phyloP scores from a whole-genome alignment of 495 filamentous ascomycete species.

The Polyplosphaeria fusca region DNA sequence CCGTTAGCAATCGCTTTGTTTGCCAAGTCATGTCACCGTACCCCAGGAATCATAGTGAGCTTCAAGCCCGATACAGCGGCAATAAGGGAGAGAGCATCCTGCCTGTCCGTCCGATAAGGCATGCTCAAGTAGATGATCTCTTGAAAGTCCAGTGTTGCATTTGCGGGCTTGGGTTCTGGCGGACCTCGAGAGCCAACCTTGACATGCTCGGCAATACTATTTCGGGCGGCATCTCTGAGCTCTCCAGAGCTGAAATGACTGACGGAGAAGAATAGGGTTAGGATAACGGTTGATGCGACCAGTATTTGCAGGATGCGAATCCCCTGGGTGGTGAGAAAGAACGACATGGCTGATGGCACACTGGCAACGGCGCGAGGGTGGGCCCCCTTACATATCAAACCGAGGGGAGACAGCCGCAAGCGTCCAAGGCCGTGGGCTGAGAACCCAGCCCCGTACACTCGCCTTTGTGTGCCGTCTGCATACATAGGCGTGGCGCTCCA shows the following conservation, averaged over 20 bases:
- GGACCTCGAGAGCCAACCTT: neutral
- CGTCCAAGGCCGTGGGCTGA: too few species aligned
- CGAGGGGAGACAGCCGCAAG: too few species aligned
- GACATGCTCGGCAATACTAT: slow-evolving; percentile 4
- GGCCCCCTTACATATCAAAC: too few species aligned
- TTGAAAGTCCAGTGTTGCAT: slow-evolving; percentile 28
- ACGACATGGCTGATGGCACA: slow-evolving; percentile 21
- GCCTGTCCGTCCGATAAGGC: slow-evolving; percentile 40
- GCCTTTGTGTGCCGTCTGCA: too few species aligned
- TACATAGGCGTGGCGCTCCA: too few species aligned
- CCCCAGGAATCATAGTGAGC: slow-evolving; percentile 42
- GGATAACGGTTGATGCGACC: slow-evolving; percentile 14
- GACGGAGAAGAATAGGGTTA: slow-evolving; percentile 19
- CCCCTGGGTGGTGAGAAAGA: slow-evolving; percentile 18
- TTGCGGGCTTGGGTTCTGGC: slow-evolving; percentile 14
- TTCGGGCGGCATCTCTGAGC: neutral
- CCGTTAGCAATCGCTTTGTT: neutral
- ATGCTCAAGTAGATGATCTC: slow-evolving; percentile 29
- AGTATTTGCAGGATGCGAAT: slow-evolving; percentile 21
- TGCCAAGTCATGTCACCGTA: slow-evolving; percentile 15
- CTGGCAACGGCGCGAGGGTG: too few species aligned
- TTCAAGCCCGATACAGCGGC: slow-evolving; percentile 39
- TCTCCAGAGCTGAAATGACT: slow-evolving; percentile 8
- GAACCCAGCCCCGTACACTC: too few species aligned
- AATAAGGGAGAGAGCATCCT: slow-evolving; percentile 43